Percentiles rank a stretch among this genome's conserved stretches.
Evolutionary conservation across 129 eudicot genomes (phyloP).

Genomic region (Apium graveolens): DNA sequence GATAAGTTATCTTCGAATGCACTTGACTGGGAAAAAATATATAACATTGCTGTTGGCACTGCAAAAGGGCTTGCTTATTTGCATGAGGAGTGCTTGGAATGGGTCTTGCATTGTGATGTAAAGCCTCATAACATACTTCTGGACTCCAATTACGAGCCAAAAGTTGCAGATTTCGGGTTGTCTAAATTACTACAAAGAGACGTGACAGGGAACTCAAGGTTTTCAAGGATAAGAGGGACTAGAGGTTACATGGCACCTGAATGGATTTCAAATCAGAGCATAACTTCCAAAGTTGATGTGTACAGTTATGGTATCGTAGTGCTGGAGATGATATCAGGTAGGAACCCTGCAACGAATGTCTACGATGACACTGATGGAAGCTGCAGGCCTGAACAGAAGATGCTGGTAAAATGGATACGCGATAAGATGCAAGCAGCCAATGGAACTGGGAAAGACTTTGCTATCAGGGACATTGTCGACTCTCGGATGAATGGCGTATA

Average conservation of each 20-base stretch:
- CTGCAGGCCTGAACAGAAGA: neutral
- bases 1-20: conserved; percentile 5
- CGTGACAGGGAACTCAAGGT: conserved; percentile 11
- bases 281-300: conserved; percentile 52
- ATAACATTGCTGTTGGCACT: conserved; percentile 40
- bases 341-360: conserved; percentile 6
- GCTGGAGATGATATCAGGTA: conserved; percentile 41
- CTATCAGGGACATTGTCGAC: conserved; percentile 31
- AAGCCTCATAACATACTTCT: conserved; percentile 29
- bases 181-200: conserved; percentile 18
- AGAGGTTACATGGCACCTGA: conserved; percentile 68
- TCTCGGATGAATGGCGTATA: conserved; percentile 22
- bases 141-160: conserved; percentile 20
- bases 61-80: conserved; percentile 58
- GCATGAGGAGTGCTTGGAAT: conserved; percentile 60
- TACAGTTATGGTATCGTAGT: conserved; percentile 43
- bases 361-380: neutral
- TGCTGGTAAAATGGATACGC: conserved; percentile 30
- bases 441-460: neutral
- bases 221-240: conserved; percentile 49
- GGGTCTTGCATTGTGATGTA: conserved; percentile 55
- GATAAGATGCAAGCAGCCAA: conserved; percentile 19
- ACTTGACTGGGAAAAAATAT: conserved; percentile 33
- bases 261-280: conserved; percentile 31
- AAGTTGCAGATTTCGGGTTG: conserved; percentile 26